Evolutionary conservation across 108 stramenopile species (phyloP).

Genomic region (Nitzschia sp.): DNA sequence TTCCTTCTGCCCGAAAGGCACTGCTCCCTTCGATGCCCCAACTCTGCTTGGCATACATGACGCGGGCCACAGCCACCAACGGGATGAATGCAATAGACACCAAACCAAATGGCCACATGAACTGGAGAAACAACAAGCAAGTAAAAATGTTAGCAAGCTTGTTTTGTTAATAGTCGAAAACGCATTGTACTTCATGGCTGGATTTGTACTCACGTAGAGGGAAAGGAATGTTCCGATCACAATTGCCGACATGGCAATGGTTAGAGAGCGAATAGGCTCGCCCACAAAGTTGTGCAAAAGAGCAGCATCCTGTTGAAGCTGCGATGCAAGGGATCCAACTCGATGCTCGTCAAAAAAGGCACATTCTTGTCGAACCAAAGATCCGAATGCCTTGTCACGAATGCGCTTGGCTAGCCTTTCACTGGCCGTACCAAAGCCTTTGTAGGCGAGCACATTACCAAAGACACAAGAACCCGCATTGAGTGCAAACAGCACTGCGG

Average conservation of each 20-base stretch:
- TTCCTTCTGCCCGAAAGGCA: slow-evolving; percentile 31
- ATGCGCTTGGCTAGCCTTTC: slow-evolving; percentile 74
- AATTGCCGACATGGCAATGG: slow-evolving; percentile 58
- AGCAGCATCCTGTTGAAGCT: slow-evolving; percentile 66
- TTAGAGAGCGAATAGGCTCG: slow-evolving; percentile 61
- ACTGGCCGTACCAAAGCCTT: slow-evolving; percentile 68
- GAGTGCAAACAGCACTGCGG: neutral
- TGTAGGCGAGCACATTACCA: slow-evolving; percentile 60
- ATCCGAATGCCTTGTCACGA: slow-evolving; percentile 54
- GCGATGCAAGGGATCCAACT: slow-evolving; percentile 76
- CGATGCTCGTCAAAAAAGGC: slow-evolving; percentile 80
- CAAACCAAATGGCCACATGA: neutral
- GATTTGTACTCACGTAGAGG: neutral
- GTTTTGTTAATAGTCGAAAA: too few relatives aligned
- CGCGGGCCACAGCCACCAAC: neutral
- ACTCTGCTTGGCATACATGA: neutral
- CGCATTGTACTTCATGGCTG: too few relatives aligned
- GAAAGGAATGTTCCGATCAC: slow-evolving; percentile 52
- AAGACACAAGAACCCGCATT: slow-evolving; percentile 21
- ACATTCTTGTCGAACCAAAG: slow-evolving; percentile 77
- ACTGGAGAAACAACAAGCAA: neutral
- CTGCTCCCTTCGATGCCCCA: neutral
- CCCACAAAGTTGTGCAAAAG: slow-evolving; percentile 72
- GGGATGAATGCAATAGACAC: neutral
- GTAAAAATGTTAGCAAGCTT: too few relatives aligned